phyloP scores from a whole-genome alignment of 2,329 filamentous ascomycete genomes.

The Sporothrix euskadiensis region DNA sequence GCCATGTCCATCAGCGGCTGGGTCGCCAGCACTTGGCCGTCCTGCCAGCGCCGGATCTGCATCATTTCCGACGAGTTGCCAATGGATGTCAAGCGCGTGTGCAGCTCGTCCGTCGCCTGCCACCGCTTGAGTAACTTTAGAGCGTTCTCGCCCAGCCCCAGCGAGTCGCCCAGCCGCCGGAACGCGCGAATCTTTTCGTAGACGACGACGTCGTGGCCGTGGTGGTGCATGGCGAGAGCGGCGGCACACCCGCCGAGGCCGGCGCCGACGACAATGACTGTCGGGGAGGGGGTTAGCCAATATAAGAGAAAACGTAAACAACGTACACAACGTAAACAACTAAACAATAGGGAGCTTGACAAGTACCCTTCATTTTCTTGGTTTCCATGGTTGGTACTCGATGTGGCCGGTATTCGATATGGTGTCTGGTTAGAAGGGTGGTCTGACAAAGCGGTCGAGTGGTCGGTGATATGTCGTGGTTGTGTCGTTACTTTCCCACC shows the following conservation, averaged over 20 bases:
- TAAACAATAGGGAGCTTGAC: not conserved
- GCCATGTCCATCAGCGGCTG: slow-evolving; percentile 55
- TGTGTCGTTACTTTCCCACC: not conserved
- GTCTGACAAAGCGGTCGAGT: no score
- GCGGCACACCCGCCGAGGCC: slow-evolving; percentile 52
- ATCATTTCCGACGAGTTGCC: slow-evolving; percentile 50
- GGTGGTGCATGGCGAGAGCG: slow-evolving; percentile 50
- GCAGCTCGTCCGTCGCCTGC: slow-evolving; percentile 42
- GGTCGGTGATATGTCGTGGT: not conserved
- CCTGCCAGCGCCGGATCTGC: slow-evolving; percentile 51
- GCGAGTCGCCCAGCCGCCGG: slow-evolving; percentile 47
- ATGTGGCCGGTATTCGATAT: no score
- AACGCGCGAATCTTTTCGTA: slow-evolving; percentile 49
- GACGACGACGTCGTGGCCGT: slow-evolving; percentile 47
- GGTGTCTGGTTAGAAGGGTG: no score
- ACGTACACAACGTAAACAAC: no score
- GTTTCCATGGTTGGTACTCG: not conserved
- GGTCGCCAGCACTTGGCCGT: slow-evolving; percentile 49
- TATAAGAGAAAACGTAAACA: not conserved
- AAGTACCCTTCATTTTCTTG: slow-evolving; percentile 3
- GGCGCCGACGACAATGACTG: slow-evolving; percentile 52
- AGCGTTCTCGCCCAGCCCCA: slow-evolving; percentile 51
- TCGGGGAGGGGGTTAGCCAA: not conserved
- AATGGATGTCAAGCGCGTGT: slow-evolving; percentile 45
- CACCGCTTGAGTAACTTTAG: slow-evolving; percentile 48